Evolutionary conservation across 768 basidiomycete genomes (phyloP), one percentile per base, ranked within the genome.

Genomic region (Suillus lakei): DNA sequence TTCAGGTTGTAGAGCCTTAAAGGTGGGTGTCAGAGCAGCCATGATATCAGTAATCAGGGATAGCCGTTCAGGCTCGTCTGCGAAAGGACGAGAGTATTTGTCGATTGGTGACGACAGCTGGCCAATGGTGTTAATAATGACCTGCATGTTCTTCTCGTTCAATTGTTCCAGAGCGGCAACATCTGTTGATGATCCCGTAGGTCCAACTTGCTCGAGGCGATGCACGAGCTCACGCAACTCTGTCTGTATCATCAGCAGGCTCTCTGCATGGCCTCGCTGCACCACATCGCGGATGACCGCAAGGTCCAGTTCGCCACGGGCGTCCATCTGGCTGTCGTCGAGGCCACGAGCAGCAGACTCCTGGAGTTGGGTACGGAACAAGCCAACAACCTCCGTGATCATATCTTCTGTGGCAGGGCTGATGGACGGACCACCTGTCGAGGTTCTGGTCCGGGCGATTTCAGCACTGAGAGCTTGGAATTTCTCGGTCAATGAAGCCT

Each of bases 221-320:
- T 83, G 80, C 59, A 85, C 66, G 23, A 88, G 71, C 32, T 83
- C 80, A 23, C 79, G 80, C n/a, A 93, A 75, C 69, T 93, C 91
- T 12, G 77, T 83, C 72, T 86, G 86, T 63, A 95, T 73, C 16
- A 83, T 70, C 3, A 82, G 78, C 1, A 88, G 77, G n/a, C 88
- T 76, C 64, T 91, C 86, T 44, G 84, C 81, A 41, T 92, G 88
- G 15, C 87, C 86, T 69, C 91, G 85, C 67, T 91, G 86, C 26
- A 95, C 80, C 43, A 88, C 80, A 65, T 87, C 87, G 71, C 85
- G 89, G 72, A 95, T 83, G 66, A 92, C 79, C 71, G 92, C 89
- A 73, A 92, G 87, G 76, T 94, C 92, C 30, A 93, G 77, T 68
- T 94, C 92, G 23, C 90, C 91, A 36, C 87, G 86, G 28, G 89